Base-by-base conservation (phyloP, 306 rosid genomes). In the Pachyrhizus erosus region DNA sequence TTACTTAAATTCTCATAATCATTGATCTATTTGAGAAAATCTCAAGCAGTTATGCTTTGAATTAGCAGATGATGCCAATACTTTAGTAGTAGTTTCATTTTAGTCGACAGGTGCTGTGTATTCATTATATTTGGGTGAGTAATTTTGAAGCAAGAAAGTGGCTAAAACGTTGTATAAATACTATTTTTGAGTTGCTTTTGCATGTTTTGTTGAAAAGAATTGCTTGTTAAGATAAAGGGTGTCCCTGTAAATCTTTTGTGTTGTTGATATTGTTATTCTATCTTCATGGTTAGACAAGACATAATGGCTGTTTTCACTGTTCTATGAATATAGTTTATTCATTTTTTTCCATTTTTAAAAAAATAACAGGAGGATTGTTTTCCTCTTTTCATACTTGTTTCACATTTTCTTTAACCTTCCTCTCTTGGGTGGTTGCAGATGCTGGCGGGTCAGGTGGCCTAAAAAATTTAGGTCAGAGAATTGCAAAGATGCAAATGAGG, bases 401-500 rank as follows among this genome's bases (percentile, higher is more conserved):
- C 20, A 78, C 49, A 73, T 74, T 57, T 54, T 82, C 78, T 67
- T 15, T 84, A 70, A 65, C 64, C 27, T 70, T 60, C 40, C 51
- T 78, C 61, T 60, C 37, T 33, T 70, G 57, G 55, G 43, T 62
- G 71, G 43, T 71, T 78, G 87, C 88, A 93, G 99, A 88, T 96
- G 99, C 85, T 96, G 99, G 98, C 89, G 98, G 79, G 93, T 96
- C 55, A 92, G 65, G 75, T 96, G 99, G 99, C 99, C 98, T 43
- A 89, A 78, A 90, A 93, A 87, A 89, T 85, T 82, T 69, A 87
- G 76, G 26, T 52, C 1, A 18, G 88, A 83, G 18, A 37, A 87
- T 80, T 93, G 87, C 87, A 96, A 96, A 90, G 99, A 96, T 90
- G 99, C 99, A 67, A 96, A 96, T 85, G 98, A 96, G 97, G 99